A percentile compares a stretch with the other conserved stretches of the same genome.
phyloP scores from a whole-genome alignment of 371 early-diverging fungal genomes.

The Mucor velutinosus region DNA sequence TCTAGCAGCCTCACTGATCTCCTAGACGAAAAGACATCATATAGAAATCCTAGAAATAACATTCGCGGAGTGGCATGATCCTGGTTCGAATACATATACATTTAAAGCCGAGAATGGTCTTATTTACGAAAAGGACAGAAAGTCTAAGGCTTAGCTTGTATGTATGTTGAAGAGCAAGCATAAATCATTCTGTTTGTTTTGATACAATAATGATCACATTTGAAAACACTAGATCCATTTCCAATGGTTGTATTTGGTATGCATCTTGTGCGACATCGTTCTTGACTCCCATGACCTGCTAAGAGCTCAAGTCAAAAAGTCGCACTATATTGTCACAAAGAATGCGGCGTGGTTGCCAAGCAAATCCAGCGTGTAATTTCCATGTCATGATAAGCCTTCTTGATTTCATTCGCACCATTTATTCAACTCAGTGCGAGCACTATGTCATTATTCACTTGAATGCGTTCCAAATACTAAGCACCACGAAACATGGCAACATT shows the following conservation, averaged over 20 bases:
- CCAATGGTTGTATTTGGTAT: not conserved
- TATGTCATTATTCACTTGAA: not conserved
- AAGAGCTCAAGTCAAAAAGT: not conserved
- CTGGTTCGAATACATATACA: not conserved
- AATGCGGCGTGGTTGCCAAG: not conserved
- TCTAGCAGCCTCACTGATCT: too few species aligned
- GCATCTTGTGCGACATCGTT: not conserved
- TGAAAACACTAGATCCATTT: not conserved
- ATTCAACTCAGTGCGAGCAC: not conserved
- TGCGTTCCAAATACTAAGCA: not conserved
- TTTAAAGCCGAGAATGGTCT: not conserved
- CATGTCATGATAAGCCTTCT: not conserved
- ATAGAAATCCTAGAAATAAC: too few species aligned
- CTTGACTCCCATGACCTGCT: not conserved
- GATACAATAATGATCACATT: not conserved
- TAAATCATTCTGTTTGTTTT: not conserved
- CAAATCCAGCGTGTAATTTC: not conserved
- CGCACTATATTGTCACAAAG: not conserved
- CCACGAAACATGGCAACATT: not conserved
- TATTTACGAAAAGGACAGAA: not conserved
- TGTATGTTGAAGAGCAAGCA: not conserved
- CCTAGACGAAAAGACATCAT: too few species aligned
- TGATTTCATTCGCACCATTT: not conserved
- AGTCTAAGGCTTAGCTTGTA: not conserved
- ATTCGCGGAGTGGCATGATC: not conserved